Base-by-base conservation (phyloP, 768 basidiomycete genomes). In the Tricholoma sp. region DNA sequence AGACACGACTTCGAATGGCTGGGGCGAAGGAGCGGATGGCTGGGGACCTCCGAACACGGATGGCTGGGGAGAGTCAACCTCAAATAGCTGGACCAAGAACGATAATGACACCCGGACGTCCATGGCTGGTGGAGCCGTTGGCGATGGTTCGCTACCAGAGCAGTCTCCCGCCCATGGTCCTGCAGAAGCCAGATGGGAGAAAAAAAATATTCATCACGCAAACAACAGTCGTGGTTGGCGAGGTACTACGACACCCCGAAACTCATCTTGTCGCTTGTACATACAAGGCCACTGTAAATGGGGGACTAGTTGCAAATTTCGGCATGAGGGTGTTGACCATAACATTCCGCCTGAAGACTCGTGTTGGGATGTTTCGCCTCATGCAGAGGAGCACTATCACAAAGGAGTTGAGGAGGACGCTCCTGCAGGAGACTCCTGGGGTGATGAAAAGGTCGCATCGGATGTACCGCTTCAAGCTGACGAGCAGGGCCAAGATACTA, bases 41-140 rank as follows among this genome's bases (percentile, higher is more conserved):
- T 62, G 61, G 61, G 61, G 50, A 9, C 28, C 28, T 4, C 41
- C 45, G 11, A 47, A 29, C 6, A n/a, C 15, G 4, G 41, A 42
- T 42, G 17, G 15, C 29, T 48, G 47, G 47, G 47, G 28, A 31
- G 47, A 48, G 2, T 31, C 29, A 9, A 32, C 15, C n/a, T n/a
- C 24, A 29, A 8, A 48, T 31, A n/a, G 47, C 29, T n/a, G 4
- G 28, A 15, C 28, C 24, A 29, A 45, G 24, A 28, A 45, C 2
- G 6, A 7, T 7, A n/a, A 13, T n/a, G 29, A 48, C 47, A 3
- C n/a, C 4, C 1, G 47, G 29, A 31, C 29, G 29, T n/a, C 28
- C 47, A 31, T 31, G 47, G 4, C 18, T 44, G 24, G 24, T 24
- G 39, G 15, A 6, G 37, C 12, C 37, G 20, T 28, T 7, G 41